Evolutionary conservation across 805 yeast species (phyloP), one percentile per base, ranked within the genome.

Genomic region (Candida stauntonica): DNA sequence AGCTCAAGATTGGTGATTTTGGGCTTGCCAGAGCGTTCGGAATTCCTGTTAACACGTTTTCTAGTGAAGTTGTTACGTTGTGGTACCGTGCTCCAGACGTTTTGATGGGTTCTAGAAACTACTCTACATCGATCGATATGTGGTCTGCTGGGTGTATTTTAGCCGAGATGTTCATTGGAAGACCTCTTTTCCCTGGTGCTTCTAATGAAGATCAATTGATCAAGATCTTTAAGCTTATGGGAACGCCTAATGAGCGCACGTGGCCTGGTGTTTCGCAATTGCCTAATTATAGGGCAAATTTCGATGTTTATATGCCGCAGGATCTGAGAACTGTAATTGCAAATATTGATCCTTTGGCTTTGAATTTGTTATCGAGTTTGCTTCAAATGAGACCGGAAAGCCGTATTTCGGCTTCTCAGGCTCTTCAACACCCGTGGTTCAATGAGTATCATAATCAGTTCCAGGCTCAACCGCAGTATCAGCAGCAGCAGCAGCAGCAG

Each of bases 41-140:
- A 14, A 94, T 93, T 38, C 99, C 99, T 2, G 91, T 93, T 46
- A 88, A 94, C 65, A 93, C 99, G 0, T 93, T 89, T 57, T 86
- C 96, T 16, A 93, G 91, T 62, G 99, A 93, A 61, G 98, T 93
- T 37, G 99, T 93, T 31, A 93, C 99, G 0, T 68, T 93, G 47
- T 93, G 99, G 99, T 91, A 91, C 63, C 76, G 99, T 48, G 96
- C 98, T 0, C 99, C 99, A 0, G 99, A 91, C 59, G 98, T 93
- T 21, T 68, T 93, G 36, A 72, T 93, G 56, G 99, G 99, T 3
- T 87, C 96, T 3, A 78, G 96, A 52, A 91, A 94, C 40, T 93
- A 93, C 63, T 85, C 96, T 32, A 93, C 99, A 0, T 89, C 96
- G 7, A 94, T 93, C 44, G 99, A 93, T 60, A 86, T 93, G 66